Conservation (phyloP, 345 rosid species). For the Combretum micranthum region DNA sequence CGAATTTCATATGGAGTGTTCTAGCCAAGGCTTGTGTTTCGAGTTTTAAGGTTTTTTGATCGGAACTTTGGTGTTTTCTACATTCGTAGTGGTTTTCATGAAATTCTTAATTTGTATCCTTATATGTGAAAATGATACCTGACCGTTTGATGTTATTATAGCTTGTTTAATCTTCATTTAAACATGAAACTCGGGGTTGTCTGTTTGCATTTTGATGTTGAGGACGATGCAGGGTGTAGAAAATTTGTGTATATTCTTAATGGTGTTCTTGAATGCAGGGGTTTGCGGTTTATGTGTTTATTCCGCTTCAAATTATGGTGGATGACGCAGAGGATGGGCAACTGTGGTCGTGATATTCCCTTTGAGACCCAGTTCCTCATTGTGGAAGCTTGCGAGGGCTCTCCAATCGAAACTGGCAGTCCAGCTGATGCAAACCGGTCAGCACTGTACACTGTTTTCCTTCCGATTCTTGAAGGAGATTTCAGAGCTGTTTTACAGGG, state of each 20-base stretch:
- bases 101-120: no score
- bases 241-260: no score
- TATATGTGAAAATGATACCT: no score
- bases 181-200: not conserved
- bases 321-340: slow-evolving; percentile 77
- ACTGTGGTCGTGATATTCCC: slow-evolving; percentile 47
- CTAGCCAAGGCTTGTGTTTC: no score
- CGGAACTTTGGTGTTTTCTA: no score
- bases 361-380: slow-evolving; percentile 61
- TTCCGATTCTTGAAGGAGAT: slow-evolving; percentile 60
- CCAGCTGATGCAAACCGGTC: slow-evolving; percentile 16
- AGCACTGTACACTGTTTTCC: slow-evolving; percentile 35
- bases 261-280: slow-evolving; percentile 22
- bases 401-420: slow-evolving; percentile 21
- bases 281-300: slow-evolving; percentile 55
- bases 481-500: slow-evolving; percentile 70
- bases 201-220: not conserved
- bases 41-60: no score
- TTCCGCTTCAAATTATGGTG: slow-evolving; percentile 75
- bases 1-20: no score
- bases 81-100: no score
- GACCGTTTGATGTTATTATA: no score
- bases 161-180: not conserved
- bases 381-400: slow-evolving; percentile 37
- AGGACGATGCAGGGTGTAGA: not conserved